These are phyloP conservation scores for Cicer chorassanicum DNA, from an alignment of 306 rosid species.

Conservation along the genomic window DNA sequence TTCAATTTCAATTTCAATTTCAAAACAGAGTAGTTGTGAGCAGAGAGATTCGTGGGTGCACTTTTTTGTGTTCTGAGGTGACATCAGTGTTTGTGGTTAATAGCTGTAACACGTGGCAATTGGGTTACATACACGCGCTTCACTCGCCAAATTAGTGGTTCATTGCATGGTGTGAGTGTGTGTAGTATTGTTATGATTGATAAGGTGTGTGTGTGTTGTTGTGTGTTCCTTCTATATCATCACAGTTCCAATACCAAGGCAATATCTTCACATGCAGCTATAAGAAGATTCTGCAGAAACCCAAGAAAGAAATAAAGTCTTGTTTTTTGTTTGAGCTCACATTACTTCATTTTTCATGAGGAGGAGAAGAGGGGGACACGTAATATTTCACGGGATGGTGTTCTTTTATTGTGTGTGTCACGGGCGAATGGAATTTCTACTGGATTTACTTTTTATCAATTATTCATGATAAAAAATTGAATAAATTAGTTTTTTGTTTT, in stretches of 20 bases:
- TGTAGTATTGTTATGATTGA: constrained; percentile 5
- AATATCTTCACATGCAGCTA: constrained; percentile 57
- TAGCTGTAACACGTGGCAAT: constrained; percentile 47
- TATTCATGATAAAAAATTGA: neutral
- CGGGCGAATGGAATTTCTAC: constrained; percentile 45
- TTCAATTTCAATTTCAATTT: neutral
- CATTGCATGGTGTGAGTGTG: constrained; percentile 21
- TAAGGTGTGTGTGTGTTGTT: neutral
- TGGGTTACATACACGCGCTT: neutral
- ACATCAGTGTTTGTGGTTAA: constrained; percentile 43
- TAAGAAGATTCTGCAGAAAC: constrained; percentile 50
- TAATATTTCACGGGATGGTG: constrained; percentile 66
- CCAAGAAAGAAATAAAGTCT: neutral
- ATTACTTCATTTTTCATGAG: neutral
- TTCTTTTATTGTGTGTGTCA: constrained; percentile 52
- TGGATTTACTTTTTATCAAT: too few species aligned
- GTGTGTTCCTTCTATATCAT: neutral
- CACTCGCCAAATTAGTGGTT: constrained; percentile 42
- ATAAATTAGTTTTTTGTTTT: neutral
- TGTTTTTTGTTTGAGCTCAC: neutral
- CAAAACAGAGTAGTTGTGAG: constrained; percentile 5
- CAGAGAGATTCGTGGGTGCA: constrained; percentile 44
- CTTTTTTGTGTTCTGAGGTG: constrained; percentile 36
- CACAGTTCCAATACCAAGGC: constrained; percentile 55
- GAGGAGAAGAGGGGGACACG: constrained; percentile 46